phyloP scores from a whole-genome alignment of 2,329 filamentous ascomycete species.

The Sarocladium oryzae region DNA sequence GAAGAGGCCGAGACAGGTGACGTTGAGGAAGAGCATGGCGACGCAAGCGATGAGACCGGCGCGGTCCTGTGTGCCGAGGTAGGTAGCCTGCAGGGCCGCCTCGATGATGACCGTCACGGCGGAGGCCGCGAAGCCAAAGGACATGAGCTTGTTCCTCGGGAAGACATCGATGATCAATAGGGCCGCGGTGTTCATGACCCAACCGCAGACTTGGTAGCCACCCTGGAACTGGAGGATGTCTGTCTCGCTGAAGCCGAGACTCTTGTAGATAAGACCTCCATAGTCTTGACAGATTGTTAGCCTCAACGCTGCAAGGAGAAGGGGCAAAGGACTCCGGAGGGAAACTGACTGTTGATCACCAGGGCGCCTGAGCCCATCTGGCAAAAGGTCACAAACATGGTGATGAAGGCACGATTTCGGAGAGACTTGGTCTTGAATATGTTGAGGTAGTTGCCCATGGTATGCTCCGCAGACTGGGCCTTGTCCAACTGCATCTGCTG shows the following conservation, averaged over 20 bases:
- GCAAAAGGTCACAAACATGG: neutral
- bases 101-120: neutral
- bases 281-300: slow-evolving; percentile 4
- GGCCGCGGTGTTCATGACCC: slow-evolving; percentile 5
- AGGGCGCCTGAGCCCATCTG: slow-evolving; percentile 7
- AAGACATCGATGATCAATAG: slow-evolving; percentile 2
- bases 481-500: neutral
- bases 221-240: slow-evolving; percentile 5
- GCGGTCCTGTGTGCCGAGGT: neutral
- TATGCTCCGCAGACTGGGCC: neutral
- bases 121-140: neutral
- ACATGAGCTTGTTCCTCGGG: slow-evolving; percentile 1
- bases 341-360: slow-evolving; percentile 8
- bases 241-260: slow-evolving; percentile 2
- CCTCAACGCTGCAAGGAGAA: too few relatives aligned
- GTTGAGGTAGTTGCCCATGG: neutral
- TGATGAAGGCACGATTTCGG: slow-evolving; percentile 1
- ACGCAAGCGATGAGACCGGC: slow-evolving; percentile 3
- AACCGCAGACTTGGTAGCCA: slow-evolving; percentile 3
- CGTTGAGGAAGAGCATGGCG: slow-evolving; percentile 7
- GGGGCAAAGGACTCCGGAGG: too few relatives aligned
- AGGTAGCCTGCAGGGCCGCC: slow-evolving; percentile 4
- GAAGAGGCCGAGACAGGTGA: slow-evolving; percentile 9
- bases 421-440: neutral
- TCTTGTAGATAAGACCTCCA: slow-evolving; percentile 4